These are phyloP conservation scores for Ogataea paraovalis DNA, from an alignment of 805 yeast genomes.

Conservation along the genomic window DNA sequence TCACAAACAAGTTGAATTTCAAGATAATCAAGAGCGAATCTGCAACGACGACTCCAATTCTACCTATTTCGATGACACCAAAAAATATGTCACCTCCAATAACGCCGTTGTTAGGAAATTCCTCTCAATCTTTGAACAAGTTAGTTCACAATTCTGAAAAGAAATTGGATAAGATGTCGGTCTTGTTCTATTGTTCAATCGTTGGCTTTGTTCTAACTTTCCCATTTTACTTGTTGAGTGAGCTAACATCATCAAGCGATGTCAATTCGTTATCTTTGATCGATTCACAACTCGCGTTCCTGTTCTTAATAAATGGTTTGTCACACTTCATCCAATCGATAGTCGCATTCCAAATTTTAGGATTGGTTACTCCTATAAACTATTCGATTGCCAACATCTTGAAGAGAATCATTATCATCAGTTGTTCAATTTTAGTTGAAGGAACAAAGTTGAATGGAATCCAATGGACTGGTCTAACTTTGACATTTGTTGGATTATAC, in stretches of 20 bases:
- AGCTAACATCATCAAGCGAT: slow-evolving; percentile 35
- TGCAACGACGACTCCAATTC: slow-evolving; percentile 32
- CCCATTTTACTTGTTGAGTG: slow-evolving; percentile 62
- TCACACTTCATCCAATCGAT: slow-evolving; percentile 71
- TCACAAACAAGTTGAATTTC: slow-evolving; percentile 25
- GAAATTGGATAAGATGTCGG: slow-evolving; percentile 67
- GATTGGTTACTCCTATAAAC: slow-evolving; percentile 68
- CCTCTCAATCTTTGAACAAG: slow-evolving; percentile 20
- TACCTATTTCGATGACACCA: slow-evolving; percentile 31
- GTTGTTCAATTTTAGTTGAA: slow-evolving; percentile 64
- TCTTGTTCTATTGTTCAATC: slow-evolving; percentile 65
- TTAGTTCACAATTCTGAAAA: slow-evolving; percentile 24
- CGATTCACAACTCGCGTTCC: slow-evolving; percentile 24
- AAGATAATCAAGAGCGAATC: slow-evolving; percentile 30
- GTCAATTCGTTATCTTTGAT: slow-evolving; percentile 31
- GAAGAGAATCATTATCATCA: slow-evolving; percentile 68
- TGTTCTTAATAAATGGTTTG: slow-evolving; percentile 58
- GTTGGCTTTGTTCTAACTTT: slow-evolving; percentile 65
- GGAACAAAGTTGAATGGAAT: slow-evolving; percentile 36
- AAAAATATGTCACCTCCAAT: slow-evolving; percentile 22
- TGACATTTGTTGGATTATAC: slow-evolving; percentile 61
- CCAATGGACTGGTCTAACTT: slow-evolving; percentile 49
- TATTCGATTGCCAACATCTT: slow-evolving; percentile 76
- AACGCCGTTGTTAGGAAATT: slow-evolving; percentile 24
- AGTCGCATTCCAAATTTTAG: slow-evolving; percentile 72